Evolutionary conservation across 2,329 filamentous ascomycete species (phyloP).

Genomic region (Ophiocordyceps robertsii): DNA sequence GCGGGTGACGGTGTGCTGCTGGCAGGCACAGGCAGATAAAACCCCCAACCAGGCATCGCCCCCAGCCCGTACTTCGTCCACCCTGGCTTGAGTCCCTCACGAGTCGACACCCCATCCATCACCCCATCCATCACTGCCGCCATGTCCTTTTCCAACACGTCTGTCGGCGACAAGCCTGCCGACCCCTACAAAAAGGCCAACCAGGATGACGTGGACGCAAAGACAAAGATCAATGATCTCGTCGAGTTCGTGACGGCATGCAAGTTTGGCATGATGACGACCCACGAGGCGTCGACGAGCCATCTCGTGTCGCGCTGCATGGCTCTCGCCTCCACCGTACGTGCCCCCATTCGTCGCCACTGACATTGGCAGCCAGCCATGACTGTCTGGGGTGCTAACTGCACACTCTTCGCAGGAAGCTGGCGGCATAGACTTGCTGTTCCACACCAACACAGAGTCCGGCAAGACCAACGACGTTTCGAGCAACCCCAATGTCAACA

Average conservation of each 20-base stretch:
- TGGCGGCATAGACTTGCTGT: slow-evolving; percentile 69
- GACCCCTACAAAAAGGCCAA: slow-evolving; percentile 74
- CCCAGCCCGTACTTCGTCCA: too few species aligned
- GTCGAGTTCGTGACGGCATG: slow-evolving; percentile 53
- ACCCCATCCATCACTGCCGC: neutral
- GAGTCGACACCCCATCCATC: neutral
- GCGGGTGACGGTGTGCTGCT: neutral
- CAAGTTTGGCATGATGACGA: slow-evolving; percentile 89
- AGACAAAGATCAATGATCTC: slow-evolving; percentile 67
- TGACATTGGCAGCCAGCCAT: neutral
- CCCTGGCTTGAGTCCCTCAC: too few species aligned
- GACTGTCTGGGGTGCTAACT: neutral
- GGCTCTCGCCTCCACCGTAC: slow-evolving; percentile 67
- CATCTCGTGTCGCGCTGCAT: slow-evolving; percentile 71
- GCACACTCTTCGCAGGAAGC: slow-evolving; percentile 42
- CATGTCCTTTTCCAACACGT: slow-evolving; percentile 38
- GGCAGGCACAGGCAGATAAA: neutral
- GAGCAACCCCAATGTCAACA: slow-evolving; percentile 61
- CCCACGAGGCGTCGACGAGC: slow-evolving; percentile 49
- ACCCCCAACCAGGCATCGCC: neutral
- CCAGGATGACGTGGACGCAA: slow-evolving; percentile 46
- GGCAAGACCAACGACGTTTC: slow-evolving; percentile 75
- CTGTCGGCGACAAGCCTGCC: slow-evolving; percentile 46
- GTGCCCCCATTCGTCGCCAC: slow-evolving; percentile 3
- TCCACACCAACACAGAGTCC: slow-evolving; percentile 84